Evolutionary conservation across 371 early-diverging fungal species (phyloP), one percentile per base, ranked within the genome.

Genomic region (Homolaphlyctis polyrhiza): DNA sequence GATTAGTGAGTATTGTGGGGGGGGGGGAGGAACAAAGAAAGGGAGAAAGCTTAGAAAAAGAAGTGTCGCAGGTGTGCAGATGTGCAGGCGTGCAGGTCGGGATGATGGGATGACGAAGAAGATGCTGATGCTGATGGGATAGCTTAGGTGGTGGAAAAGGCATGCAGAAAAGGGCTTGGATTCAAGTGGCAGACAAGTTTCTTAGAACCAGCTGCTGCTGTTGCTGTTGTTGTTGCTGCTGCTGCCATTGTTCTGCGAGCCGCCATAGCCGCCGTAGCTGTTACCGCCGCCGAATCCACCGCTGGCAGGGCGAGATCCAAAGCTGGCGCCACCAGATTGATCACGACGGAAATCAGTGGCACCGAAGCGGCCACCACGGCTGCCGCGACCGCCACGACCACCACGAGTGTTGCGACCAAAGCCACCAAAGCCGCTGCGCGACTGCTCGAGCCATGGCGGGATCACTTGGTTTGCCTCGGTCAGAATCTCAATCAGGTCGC

Each of bases 401-500:
- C 71, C 68, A n/a, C 74, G 63, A 32, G 67, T 54, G 45, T 66
- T 49, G 28, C 67, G 55, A 33, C 69, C 36, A 2, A 54, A 3
- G 27, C 63, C 47, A 43, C 62, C 65, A 34, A 27, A 58, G 29
- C 39, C 63, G 14, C 52, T 25, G 28, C 63, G 34, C 39, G 57
- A 71, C 25, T 60, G 57, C 60, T 82, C 69, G 60, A 92, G 75
- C 76, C 90, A 92, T 11, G 80, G 80, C 14, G 94, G 93, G n/a
- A 93, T 77, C 8, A 84, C 86, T 67, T 94, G 92, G 33, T 88
- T 78, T 66, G 90, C 90, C 70, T 93, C 92, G 34, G 67, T 64
- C 29, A 95, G 71, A 32, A 93, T 71, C 61, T 92, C 91, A 47
- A 89, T 70, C 35, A 95, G 67, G 55, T 87, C 89, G 55, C 66